phyloP scores from a whole-genome alignment of 768 basidiomycete genomes.

The Russula brevipes region DNA sequence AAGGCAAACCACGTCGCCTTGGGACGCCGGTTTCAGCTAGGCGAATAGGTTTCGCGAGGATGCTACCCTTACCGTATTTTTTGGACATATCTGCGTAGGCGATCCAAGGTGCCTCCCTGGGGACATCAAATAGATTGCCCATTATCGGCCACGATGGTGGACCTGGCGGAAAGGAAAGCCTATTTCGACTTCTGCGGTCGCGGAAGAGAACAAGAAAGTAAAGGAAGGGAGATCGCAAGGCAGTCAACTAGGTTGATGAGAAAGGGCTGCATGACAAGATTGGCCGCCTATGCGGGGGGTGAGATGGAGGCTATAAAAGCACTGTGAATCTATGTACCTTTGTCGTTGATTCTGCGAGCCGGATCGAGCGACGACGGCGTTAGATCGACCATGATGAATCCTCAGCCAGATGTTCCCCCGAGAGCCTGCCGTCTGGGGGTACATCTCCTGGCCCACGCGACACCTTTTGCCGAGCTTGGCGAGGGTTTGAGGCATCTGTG shows the following conservation, averaged over 20 bases:
- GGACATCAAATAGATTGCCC: slow-evolving; percentile 17
- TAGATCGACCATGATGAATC: too few relatives aligned
- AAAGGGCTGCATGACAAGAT: not conserved
- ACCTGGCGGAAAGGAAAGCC: slow-evolving; percentile 8
- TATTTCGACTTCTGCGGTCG: not conserved
- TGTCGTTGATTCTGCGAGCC: too few relatives aligned
- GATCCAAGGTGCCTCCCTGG: slow-evolving; percentile 3
- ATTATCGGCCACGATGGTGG: slow-evolving; percentile 1
- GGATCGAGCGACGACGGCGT: too few relatives aligned
- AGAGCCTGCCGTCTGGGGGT: too few relatives aligned
- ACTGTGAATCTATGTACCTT: too few relatives aligned
- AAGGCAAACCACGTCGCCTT: slow-evolving; percentile 17
- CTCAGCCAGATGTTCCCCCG: too few relatives aligned
- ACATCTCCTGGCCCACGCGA: too few relatives aligned
- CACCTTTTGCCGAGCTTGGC: too few relatives aligned
- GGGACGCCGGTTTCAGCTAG: not conserved
- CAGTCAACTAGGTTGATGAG: not conserved
- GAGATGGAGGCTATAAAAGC: not conserved
- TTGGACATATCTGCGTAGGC: slow-evolving; percentile 2
- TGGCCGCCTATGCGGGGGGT: not conserved
- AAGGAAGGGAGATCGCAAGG: not conserved
- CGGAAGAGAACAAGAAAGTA: not conserved
- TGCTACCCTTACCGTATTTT: slow-evolving; percentile 6
- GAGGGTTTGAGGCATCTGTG: too few relatives aligned
- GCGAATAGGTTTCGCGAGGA: not conserved